Conservation (phyloP, 257 asterid species). For the Coffea eugenioides region DNA sequence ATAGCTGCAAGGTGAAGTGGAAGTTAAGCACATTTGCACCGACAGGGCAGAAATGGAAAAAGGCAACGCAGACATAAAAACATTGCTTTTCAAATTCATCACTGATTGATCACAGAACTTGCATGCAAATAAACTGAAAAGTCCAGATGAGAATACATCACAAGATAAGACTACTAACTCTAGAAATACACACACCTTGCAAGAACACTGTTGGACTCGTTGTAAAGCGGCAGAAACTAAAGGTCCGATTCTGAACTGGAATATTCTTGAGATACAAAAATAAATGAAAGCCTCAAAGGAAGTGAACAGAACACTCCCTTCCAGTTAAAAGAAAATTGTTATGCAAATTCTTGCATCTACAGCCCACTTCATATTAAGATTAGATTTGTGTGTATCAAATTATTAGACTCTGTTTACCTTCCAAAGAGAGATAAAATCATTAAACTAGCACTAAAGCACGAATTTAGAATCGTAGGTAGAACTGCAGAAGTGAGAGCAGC, state of each 20-base stretch:
- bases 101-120: not conserved
- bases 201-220: not conserved
- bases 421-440: not conserved
- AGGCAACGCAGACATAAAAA: not conserved
- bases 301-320: not conserved
- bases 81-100: not conserved
- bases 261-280: not conserved
- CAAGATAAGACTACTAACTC: not conserved
- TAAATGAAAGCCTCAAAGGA: not conserved
- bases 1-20: conserved; percentile 4
- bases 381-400: not conserved
- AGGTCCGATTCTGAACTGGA: not conserved
- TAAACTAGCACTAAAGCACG: not conserved
- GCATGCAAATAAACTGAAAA: not conserved
- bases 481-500: not conserved
- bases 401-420: not conserved
- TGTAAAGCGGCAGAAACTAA: not conserved
- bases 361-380: not conserved
- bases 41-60: not conserved
- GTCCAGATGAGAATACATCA: not conserved
- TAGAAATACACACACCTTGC: not conserved
- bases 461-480: not conserved
- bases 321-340: no score
- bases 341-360: not conserved
- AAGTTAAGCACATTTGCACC: not conserved